Base-by-base conservation (phyloP, 2,329 filamentous ascomycete species). In the Talaromyces sp. region DNA sequence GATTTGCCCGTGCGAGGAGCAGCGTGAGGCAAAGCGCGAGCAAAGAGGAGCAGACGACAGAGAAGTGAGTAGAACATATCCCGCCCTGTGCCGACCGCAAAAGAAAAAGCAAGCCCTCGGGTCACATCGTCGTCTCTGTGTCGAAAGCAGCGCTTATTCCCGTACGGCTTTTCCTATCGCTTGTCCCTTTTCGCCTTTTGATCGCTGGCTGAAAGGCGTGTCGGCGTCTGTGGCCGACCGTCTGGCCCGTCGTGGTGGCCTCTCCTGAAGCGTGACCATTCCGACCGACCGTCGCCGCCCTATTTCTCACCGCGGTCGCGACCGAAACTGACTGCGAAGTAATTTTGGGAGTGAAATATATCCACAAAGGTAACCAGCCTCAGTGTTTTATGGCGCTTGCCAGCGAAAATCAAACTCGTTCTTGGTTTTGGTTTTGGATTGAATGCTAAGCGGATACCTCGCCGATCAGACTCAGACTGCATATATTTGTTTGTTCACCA, bases 191-290 rank as follows among this genome's bases (percentile, higher is more conserved):
- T 35, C 29, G 31, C 46, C 26, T 38, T 14, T 19, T n/a, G 3
- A 46, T 43, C 58, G 62, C 52, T 56, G 57, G 60, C 50, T 27
- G 57, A 60, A 38, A 24, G 62, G 53, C 60, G 62, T 62, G 62
- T 60, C 59, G 59, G 59, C 59, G 41, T 61, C 51, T 55, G 62
- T 57, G 57, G 57, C 57, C 61, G 57, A 60, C 61, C 57, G 61
- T 62, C 61, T 62, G 48, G 60, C 41, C 57, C 27, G 57, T 62
- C 54, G 48, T 52, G 48, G 29, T 56, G 29, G 53, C 53, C 53
- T 48, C 41, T 38, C 53, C 53, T 41, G 29, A 55, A 38, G 53
- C 29, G 32, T 35, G 53, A 31, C 29, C 27, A 24, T 55, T 17
- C 11, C 43, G 21, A 46, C 43, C 43, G 21, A 46, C 43, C 19